Base-by-base conservation (phyloP, 2,329 filamentous ascomycete species). In the Claviceps sp. region DNA sequence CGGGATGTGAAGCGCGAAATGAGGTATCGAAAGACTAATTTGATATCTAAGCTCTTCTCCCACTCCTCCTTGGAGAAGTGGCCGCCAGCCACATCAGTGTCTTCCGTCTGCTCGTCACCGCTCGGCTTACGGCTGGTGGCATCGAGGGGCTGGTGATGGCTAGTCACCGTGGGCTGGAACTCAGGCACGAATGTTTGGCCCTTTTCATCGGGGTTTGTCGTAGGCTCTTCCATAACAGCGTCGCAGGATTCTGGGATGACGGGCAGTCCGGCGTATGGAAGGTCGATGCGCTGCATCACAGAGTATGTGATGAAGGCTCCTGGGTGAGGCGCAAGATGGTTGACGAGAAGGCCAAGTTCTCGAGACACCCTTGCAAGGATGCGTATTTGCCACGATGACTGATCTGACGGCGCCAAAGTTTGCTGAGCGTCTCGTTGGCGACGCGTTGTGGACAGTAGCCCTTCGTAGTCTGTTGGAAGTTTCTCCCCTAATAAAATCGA, bases 11-110 rank as follows among this genome's bases (percentile, higher is more conserved):
- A 91, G 54, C 87, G 82, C 17, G 81, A 85, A 53, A 84, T 80
- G 34, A 95, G 76, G 63, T 93, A 97, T 48, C 84, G 82, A 71
- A 97, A 97, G 38, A 97, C 87, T 65, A 95, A 85, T 63, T 86
- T 87, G 57, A 96, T 80, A 62, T 97, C 90, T 5, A 97, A 77
- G 51, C 95, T 87, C 55, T 85, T 83, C 68, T 97, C 90, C 93
- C 93, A 98, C 63, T 95, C 93, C 39, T 93, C 87, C 60, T 87
- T 75, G 1, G 77, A 79, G 56, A 81, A 81, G 0, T 65, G 54
- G 16, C 41, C 39, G 44, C 63, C 62, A 46, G 57, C 56, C 57
- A 62, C 59, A 4, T 55, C 52, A 16, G 56, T 51, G 38, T 65
- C 62, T 24, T 62, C 52, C 37, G 57, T 60, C 37, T 43, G 45